Evolutionary conservation across 148 eudicot species (phyloP), one percentile per base, ranked within the genome.

Genomic region (Camellia lanceoleosa): DNA sequence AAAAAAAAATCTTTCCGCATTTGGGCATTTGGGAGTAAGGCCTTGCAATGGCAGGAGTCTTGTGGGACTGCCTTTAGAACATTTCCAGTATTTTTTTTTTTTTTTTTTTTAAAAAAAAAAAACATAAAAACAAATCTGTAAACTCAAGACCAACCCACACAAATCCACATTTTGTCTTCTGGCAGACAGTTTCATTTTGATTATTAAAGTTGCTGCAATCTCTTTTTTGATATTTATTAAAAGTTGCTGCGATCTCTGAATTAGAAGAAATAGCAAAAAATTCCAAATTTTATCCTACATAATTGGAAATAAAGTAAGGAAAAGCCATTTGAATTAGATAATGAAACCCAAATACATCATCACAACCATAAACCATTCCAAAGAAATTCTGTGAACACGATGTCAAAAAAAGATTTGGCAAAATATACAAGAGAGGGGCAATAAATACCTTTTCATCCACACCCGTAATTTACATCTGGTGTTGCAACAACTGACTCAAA

Each of bases 381-480:
- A 41, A 38, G 71, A 52, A 52, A 61, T 12, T n/a, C 8, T 1
- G 55, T 30, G 1, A 14, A 58, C 75, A 69, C 41, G 43, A 41
- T 16, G 13, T 49, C 62, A 60, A 76, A 68, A 76, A 68, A 68
- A 46, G 65, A 67, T 20, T 67, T 49, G 64, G 62, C 70, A 79
- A 30, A 30, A 30, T 79, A 68, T 68, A 76, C 73, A 75, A 52
- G 71, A 80, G 80, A 84, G 80, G 65, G 81, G 84, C 84, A 64
- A 74, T 59, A 55, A 71, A 75, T 13, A 84, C 78, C 80, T 65
- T 18, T 49, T 89, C 71, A 96, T 76, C 99, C 98, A 74, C 99
- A 93, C 46, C 99, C 99, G 80, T 90, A 93, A 69, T 86, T 92
- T 68, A 93, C 97, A 90, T 93, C 91, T 4, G 99, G 91, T 60